Percentiles rank a stretch among this genome's conserved stretches.
These are phyloP conservation scores for Albophoma yamanashiensis DNA, from an alignment of 2,329 filamentous ascomycete species.

Conservation along the genomic window DNA sequence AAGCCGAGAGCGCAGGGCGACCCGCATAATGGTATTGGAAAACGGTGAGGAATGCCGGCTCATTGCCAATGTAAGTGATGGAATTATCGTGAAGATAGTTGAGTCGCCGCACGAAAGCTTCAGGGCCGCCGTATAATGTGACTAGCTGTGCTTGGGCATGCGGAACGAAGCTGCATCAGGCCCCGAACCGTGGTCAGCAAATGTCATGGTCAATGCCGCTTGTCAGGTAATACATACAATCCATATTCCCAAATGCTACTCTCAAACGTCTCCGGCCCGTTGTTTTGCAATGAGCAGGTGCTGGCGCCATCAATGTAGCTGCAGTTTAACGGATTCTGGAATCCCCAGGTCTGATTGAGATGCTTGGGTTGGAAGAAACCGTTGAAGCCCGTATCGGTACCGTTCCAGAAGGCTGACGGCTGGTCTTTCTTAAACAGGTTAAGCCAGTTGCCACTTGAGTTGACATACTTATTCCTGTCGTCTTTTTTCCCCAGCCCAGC, in stretches of 20 bases:
- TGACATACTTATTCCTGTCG: conserved; percentile 49
- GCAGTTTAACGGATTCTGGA: conserved; percentile 57
- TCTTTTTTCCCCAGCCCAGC: conserved; percentile 38
- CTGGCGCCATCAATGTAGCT: conserved; percentile 41
- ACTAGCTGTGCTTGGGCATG: conserved; percentile 45
- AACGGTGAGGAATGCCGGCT: conserved; percentile 48
- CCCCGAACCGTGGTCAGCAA: not conserved
- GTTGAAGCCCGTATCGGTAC: conserved; percentile 50
- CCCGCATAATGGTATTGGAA: conserved; percentile 63
- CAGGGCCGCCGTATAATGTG: conserved; percentile 46
- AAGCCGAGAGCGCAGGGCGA: conserved; percentile 43
- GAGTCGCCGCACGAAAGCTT: conserved; percentile 46
- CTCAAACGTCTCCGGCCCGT: conserved; percentile 60
- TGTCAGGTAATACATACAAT: conserved; percentile 35
- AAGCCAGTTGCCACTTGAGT: conserved; percentile 53
- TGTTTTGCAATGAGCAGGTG: conserved; percentile 49
- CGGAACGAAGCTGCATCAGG: conserved; percentile 33
- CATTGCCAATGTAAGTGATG: conserved; percentile 57
- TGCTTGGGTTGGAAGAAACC: conserved; percentile 64
- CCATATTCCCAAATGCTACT: conserved; percentile 63
- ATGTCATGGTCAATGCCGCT: not conserved
- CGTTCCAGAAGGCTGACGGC: conserved; percentile 39
- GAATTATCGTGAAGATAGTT: conserved; percentile 53
- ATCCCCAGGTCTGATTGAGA: conserved; percentile 57
- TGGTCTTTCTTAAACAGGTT: conserved; percentile 55